Evolutionary conservation across 306 rosid species (phyloP).

Genomic region (Sindora glabra): DNA sequence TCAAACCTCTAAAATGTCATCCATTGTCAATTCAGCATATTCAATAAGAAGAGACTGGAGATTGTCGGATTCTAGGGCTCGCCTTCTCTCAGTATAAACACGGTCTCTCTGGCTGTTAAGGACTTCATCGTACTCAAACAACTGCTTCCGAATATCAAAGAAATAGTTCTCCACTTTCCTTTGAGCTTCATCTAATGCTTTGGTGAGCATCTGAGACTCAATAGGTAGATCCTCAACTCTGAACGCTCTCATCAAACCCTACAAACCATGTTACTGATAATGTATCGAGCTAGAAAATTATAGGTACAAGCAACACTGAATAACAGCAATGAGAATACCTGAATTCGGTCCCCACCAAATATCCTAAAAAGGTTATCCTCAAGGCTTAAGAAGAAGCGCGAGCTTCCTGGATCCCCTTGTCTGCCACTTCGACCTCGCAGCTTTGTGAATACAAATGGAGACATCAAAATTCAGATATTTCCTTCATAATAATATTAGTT

Average conservation of each 20-base stretch:
- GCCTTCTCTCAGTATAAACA: slow-evolving; percentile 86
- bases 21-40: slow-evolving; percentile 95
- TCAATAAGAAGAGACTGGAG: slow-evolving; percentile 80
- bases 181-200: slow-evolving; percentile 98
- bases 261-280: slow-evolving; percentile 17
- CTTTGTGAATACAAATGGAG: slow-evolving; percentile 32
- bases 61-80: slow-evolving; percentile 82
- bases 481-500: not conserved
- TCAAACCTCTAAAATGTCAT: slow-evolving; percentile 78
- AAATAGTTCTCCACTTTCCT: slow-evolving; percentile 95
- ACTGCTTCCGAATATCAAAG: slow-evolving; percentile 91
- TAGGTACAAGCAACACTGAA: slow-evolving; percentile 12
- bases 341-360: slow-evolving; percentile 93
- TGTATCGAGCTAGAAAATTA: slow-evolving; percentile 1
- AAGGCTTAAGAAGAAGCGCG: slow-evolving; percentile 93
- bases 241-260: slow-evolving; percentile 96
- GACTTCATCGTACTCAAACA: slow-evolving; percentile 93
- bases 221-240: slow-evolving; percentile 98
- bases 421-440: slow-evolving; percentile 95
- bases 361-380: slow-evolving; percentile 95
- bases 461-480: slow-evolving; percentile 10
- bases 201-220: slow-evolving; percentile 94
- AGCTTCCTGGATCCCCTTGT: slow-evolving; percentile 97
- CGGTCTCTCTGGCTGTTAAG: slow-evolving; percentile 96
- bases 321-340: slow-evolving; percentile 47